Conservation (phyloP, 192 early-diverging fungal species). For the Coemansia sp. region DNA sequence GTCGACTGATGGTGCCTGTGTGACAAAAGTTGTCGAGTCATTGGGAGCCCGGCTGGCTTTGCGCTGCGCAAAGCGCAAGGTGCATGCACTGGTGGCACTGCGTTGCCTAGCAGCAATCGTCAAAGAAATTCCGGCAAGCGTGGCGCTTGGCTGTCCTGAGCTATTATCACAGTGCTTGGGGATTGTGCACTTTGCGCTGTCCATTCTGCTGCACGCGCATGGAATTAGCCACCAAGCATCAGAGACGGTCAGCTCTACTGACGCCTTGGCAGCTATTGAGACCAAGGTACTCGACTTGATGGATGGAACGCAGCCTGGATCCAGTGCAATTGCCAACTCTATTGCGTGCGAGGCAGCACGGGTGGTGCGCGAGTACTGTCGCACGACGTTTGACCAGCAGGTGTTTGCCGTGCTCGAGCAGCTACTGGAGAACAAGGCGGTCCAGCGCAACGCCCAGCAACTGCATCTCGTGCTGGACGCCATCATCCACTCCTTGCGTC, state of each 20-base stretch:
- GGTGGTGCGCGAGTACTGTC: conserved; percentile 36
- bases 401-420: conserved; percentile 4
- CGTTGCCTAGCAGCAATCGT: conserved; percentile 30
- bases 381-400: neutral
- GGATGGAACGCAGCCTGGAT: neutral
- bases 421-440: conserved; percentile 12
- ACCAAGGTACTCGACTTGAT: neutral
- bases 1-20: neutral
- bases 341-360: conserved; percentile 32
- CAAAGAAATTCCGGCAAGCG: conserved; percentile 12
- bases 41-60: neutral
- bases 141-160: neutral
- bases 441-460: conserved; percentile 22
- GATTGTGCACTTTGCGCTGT: neutral
- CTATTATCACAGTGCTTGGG: neutral
- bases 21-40: neutral
- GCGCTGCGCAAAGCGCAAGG: neutral
- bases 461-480: conserved; percentile 32
- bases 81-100: conserved; percentile 12
- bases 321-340: neutral
- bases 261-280: neutral
- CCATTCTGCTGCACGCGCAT: neutral
- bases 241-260: neutral
- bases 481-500: conserved; percentile 12
- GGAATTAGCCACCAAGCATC: neutral